These are phyloP conservation scores for Penicillium atrosanguineum DNA, from an alignment of 495 filamentous ascomycete species.

Conservation along the genomic window DNA sequence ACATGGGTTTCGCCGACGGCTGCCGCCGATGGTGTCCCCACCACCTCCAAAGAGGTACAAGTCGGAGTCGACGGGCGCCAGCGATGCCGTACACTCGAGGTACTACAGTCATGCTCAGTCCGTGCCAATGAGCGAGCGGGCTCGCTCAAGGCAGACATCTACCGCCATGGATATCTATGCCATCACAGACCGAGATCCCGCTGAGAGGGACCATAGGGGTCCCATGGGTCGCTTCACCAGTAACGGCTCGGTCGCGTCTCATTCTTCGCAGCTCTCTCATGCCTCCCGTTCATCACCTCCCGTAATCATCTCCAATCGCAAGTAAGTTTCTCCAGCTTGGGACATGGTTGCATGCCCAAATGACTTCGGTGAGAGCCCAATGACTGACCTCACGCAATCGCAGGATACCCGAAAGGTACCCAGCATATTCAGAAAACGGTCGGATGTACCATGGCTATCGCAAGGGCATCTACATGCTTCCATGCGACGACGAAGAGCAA, in stretches of 20 bases:
- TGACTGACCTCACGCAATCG: constrained; percentile 1
- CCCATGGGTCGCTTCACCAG: constrained; percentile 23
- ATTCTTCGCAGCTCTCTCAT: constrained; percentile 21
- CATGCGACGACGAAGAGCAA: constrained; percentile 61
- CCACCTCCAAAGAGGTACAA: constrained; percentile 29
- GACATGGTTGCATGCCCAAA: too few species aligned
- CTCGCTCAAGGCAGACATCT: constrained; percentile 38
- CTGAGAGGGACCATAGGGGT: constrained; percentile 21
- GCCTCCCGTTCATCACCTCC: constrained; percentile 22
- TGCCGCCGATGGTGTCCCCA: constrained; percentile 25
- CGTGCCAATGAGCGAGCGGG: constrained; percentile 27
- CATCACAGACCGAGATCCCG: constrained; percentile 37
- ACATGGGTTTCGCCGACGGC: constrained; percentile 2
- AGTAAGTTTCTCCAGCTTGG: constrained; percentile 24
- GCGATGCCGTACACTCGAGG: constrained; percentile 20
- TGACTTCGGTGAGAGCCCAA: too few species aligned
- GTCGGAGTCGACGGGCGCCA: constrained; percentile 23
- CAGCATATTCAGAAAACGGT: constrained; percentile 44
- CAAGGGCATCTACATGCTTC: constrained; percentile 47
- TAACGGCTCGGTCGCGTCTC: constrained; percentile 34
- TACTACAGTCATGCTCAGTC: constrained; percentile 31
- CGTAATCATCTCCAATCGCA: constrained; percentile 27
- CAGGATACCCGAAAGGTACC: constrained; percentile 37
- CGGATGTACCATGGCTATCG: constrained; percentile 50
- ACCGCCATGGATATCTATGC: constrained; percentile 44